Evolutionary conservation across 2,329 filamentous ascomycete species (phyloP), one percentile per base, ranked within the genome.

Genomic region (Trichoderma lentiforme): DNA sequence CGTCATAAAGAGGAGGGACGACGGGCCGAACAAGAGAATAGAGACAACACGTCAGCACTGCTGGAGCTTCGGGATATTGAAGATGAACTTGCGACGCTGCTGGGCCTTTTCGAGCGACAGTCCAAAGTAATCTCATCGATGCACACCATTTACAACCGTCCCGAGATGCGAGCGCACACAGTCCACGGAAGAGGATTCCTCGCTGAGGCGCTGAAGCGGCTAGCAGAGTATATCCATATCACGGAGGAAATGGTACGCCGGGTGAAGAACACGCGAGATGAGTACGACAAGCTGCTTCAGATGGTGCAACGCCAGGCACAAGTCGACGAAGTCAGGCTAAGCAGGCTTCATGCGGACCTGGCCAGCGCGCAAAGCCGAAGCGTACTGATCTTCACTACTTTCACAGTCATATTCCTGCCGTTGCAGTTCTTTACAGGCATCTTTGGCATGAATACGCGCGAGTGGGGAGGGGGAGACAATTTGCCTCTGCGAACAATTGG

Each of bases 241-340:
- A 82, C 87, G 0, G 79, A 80, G 3, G 87, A 90, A 67, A 91
- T 91, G 89, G 81, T 86, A 7, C 82, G 84, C 43, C 83, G 88
- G n/a, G 88, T 89, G 1, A 84, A 86, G 14, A 81, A 82, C 4
- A 89, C 89, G 2, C 84, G 89, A 51, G 88, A 87, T 60, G 89
- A 90, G 73, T 91, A 90, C 74, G 88, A 90, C 75, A 90, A 90
- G 74, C 83, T 91, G 6, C 86, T 91, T 14, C 88, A 91, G 78
- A 89, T 91, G 84, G 89, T 90, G 53, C 89, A 91, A 76, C 88
- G 89, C 18, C 89, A 91, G 75, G 89, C 89, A 0, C 89, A 91
- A 76, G 88, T 91, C 2, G 89, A 91, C 75, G 89, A 91, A 77
- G 88, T 90, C 9, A 86, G 88, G 28, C 86, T 90, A 78, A 89